These are phyloP conservation scores for Tritrichomonas foetus DNA, from an alignment of 208 protist genomes.

Conservation along the genomic window DNA sequence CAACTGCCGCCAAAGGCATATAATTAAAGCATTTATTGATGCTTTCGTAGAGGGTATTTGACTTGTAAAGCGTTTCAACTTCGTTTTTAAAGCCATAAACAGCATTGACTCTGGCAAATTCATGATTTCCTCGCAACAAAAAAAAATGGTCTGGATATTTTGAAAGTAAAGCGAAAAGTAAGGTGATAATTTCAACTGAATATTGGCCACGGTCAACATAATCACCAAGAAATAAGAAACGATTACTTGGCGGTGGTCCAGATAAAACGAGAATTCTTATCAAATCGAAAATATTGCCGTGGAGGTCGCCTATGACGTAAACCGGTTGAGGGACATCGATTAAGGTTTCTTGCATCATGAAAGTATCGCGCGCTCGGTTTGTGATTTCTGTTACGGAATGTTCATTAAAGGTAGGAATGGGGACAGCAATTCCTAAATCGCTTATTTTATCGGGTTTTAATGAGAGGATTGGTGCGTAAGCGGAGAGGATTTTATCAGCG, in stretches of 20 bases:
- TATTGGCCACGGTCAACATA: conserved; percentile 9
- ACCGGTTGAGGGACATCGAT: not conserved
- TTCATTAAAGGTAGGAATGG: conserved; percentile 33
- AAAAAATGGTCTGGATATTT: conserved; percentile 6
- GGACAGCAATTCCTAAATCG: not conserved
- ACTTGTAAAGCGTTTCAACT: not conserved
- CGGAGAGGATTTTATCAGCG: no score
- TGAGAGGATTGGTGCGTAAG: not conserved
- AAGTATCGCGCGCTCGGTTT: not conserved
- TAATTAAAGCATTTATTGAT: not conserved
- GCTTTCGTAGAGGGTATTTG: not conserved
- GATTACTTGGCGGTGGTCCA: not conserved
- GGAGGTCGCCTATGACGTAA: not conserved
- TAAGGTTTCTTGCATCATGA: not conserved
- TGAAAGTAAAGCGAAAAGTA: not conserved
- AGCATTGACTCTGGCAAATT: not conserved
- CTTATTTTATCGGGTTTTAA: not conserved
- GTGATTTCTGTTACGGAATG: not conserved
- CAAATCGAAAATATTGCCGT: not conserved
- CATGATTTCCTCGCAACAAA: not conserved
- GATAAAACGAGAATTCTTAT: not conserved
- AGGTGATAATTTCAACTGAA: not conserved
- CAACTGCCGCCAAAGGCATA: not conserved
- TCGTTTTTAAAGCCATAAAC: not conserved
- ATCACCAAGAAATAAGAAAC: conserved; percentile 5